Evolutionary conservation across 441 rosid species (phyloP), one percentile per base, ranked within the genome.

Genomic region (Pelargonium cotyledonis): DNA sequence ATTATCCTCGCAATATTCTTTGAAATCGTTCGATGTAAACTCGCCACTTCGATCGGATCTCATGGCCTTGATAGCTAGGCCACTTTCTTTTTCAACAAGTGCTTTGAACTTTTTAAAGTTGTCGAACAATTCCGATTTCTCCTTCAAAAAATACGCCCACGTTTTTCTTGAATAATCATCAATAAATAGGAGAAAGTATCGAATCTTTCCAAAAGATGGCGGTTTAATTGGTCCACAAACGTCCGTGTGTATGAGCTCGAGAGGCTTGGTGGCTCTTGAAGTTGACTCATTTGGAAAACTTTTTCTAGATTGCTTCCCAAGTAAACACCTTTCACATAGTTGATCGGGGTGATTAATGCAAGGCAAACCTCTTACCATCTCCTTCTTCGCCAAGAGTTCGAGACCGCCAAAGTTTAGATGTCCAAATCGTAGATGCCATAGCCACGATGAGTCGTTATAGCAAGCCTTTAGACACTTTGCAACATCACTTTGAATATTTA

Each of bases 31-130:
- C 11, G 49, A 38, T 2, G 47, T 43, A 19, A 11, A 65, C 16
- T 65, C 68, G 11, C 51, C 68, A 35, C 68, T 49, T 65, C 68
- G 35, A 65, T 65, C 18, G 4, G 46, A 31, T 38, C 49, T 1
- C 12, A 35, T 6, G 18, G 49, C 41, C 38, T 31, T 65, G 18
- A 65, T 43, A 8, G 2, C 8, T 6, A 2, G 6, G 4, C 8
- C 41, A 29, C 11, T 62, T 10, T 6, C 3, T 1, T 62, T 12
- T 8, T 62, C 14, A 1, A 62, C 65, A 19, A 62, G 35, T 4
- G 15, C 19, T 21, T 12, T 1, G 11, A 62, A 62, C 3, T 62
- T 62, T 21, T 62, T 1, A 11, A 62, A 21, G 4, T 3, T 10
- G 38, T 8, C 3, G 7, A 21, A 9, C 38, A 23, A 2, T 11